Evolutionary conservation across 2,329 filamentous ascomycete genomes (phyloP), one percentile per base, ranked within the genome.

Genomic region (Emmonsiellopsis sp.): DNA sequence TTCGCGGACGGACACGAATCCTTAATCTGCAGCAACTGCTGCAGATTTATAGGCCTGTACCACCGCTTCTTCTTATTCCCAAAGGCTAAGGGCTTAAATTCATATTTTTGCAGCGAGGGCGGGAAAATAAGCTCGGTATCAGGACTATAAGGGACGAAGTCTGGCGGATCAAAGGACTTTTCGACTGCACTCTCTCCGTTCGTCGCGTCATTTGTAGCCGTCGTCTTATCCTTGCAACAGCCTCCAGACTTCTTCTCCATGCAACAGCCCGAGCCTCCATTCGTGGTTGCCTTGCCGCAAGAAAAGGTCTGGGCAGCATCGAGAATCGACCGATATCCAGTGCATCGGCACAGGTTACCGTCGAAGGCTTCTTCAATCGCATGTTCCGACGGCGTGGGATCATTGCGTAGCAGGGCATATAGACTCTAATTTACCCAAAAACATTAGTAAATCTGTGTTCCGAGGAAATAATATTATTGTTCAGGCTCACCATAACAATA

Each of bases 121-220:
- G 93, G 93, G 68, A 97, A 97, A 54, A 98, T 97, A 55, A 98
- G 80, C 67, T 98, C 87, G 0, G 93, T 96, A 51, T 95, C 89
- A 1, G 89, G 88, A 48, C 90, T 89, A 70, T 97, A 96, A 62
- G 93, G 86, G 66, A 96, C 95, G 67, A 97, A 95, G 0, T 89
- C 88, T 0, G 92, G 92, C 1, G 88, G 85, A 0, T 87, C 90
- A 64, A 96, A 95, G 51, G 50, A 46, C 57, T 68, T 52, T 8
- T 69, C 70, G 54, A 59, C 76, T 65, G 81, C 80, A 1, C 78
- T 74, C 53, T 79, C 75, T 35, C 76, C 76, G 20, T 63, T 58
- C 10, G 41, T 52, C 37, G 54, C 58, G 16, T 61, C 65, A 31
- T 65, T 66, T 55, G 70, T 70, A 38, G 65, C 68, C 54, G 52